phyloP scores from a whole-genome alignment of 2,329 filamentous ascomycete genomes.

The Botrytis tulipae region DNA sequence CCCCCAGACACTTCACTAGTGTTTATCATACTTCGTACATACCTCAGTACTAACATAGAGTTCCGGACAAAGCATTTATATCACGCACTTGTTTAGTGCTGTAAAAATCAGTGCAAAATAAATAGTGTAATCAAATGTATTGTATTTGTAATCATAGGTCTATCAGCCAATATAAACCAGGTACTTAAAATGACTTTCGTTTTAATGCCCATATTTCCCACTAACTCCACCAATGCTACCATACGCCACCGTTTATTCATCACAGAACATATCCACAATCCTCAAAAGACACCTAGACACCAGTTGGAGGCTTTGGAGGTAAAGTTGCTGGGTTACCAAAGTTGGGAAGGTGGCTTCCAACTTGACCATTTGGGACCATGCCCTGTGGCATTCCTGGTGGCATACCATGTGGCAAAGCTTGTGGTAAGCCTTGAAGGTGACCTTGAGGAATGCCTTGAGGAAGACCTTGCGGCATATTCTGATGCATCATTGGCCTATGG shows the following conservation, averaged over 20 bases:
- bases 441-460: conserved; percentile 30
- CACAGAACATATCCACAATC: conserved; percentile 29
- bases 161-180: conserved; percentile 37
- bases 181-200: conserved; percentile 31
- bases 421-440: conserved; percentile 28
- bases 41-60: not conserved
- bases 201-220: conserved; percentile 35
- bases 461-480: conserved; percentile 34
- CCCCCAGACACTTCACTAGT: not conserved
- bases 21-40: not conserved
- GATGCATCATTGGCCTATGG: conserved; percentile 39
- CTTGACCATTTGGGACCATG: conserved; percentile 34
- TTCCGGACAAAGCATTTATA: not conserved
- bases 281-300: conserved; percentile 32
- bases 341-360: conserved; percentile 52
- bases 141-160: conserved; percentile 34
- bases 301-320: conserved; percentile 53
- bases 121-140: conserved; percentile 17
- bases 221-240: conserved; percentile 41
- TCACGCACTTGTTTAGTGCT: not conserved
- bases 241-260: conserved; percentile 38
- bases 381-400: conserved; percentile 31
- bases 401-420: conserved; percentile 31
- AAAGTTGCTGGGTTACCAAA: conserved; percentile 54
- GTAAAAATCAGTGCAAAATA: not conserved